Evolutionary conservation across 129 eudicot species (phyloP).

Genomic region (Glebionis coronaria): DNA sequence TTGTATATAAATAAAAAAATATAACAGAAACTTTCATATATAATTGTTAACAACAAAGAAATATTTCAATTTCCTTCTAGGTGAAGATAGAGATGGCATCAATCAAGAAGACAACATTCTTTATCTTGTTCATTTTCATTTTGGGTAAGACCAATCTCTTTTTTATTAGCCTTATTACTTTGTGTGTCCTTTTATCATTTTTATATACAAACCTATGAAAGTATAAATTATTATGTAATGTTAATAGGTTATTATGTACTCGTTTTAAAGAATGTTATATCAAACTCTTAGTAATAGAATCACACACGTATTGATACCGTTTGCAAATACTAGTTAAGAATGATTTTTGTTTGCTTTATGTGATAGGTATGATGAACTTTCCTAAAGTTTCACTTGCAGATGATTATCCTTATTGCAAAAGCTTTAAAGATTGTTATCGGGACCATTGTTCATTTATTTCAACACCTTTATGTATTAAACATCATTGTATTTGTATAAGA

Average conservation of each 20-base stretch:
- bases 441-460: background rate
- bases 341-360: background rate
- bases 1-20: background rate
- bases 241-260: too few relatives aligned
- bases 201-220: too few relatives aligned
- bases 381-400: background rate
- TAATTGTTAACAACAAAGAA: background rate
- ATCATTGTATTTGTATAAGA: background rate
- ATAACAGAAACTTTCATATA: background rate
- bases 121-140: background rate
- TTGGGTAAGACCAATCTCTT: background rate
- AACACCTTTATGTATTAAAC: background rate
- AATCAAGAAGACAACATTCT: background rate
- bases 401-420: conserved; percentile 2
- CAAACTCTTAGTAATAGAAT: too few relatives aligned
- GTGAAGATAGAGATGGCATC: background rate
- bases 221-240: too few relatives aligned
- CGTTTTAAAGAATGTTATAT: too few relatives aligned
- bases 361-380: background rate
- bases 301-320: background rate
- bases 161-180: background rate
- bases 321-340: background rate
- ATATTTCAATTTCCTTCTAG: background rate
- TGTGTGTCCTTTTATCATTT: too few relatives aligned
- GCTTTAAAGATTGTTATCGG: background rate